Evolutionary conservation across 2,329 filamentous ascomycete genomes (phyloP).

Genomic region (Trichoderma cornu-damae): DNA sequence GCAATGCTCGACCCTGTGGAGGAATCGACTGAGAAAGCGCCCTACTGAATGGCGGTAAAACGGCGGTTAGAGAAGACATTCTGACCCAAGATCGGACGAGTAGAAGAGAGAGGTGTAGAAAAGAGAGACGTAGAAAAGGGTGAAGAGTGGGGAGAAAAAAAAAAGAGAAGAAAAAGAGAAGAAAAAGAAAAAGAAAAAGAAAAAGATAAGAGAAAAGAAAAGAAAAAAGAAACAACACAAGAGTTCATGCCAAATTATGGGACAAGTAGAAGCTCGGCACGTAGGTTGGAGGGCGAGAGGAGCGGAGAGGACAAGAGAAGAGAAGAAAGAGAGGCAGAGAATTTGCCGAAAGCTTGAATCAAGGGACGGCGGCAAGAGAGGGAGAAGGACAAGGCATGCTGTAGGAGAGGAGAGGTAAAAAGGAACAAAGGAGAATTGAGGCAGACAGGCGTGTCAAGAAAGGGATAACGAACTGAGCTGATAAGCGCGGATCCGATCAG

Average conservation of each 20-base stretch:
- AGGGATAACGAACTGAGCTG: conserved; percentile 33
- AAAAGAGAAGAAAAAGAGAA: conserved; percentile 20
- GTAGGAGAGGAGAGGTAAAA: conserved; percentile 12
- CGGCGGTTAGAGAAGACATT: conserved; percentile 53
- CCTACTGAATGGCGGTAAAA: conserved; percentile 49
- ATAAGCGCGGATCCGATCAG: conserved; percentile 27
- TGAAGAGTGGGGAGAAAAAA: too few species aligned
- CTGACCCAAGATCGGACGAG: conserved; percentile 31
- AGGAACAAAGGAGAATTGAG: conserved; percentile 16
- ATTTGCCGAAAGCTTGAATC: conserved; percentile 13
- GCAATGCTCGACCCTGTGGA: neutral
- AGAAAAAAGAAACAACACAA: conserved; percentile 25
- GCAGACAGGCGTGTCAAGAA: conserved; percentile 21
- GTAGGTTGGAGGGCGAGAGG: conserved; percentile 9
- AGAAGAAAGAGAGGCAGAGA: conserved; percentile 6
- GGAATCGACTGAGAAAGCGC: conserved; percentile 28
- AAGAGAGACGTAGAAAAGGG: conserved; percentile 23
- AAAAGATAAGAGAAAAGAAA: conserved; percentile 22
- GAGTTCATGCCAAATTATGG: neutral
- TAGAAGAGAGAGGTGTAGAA: conserved; percentile 24
- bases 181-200: conserved; percentile 25
- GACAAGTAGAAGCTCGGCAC: conserved; percentile 3
- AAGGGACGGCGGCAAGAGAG: conserved; percentile 5
- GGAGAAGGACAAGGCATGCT: conserved; percentile 14
- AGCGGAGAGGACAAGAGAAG: conserved; percentile 6